Evolutionary conservation across 1,284 basidiomycete species (phyloP).

Genomic region (Boletus sp.): DNA sequence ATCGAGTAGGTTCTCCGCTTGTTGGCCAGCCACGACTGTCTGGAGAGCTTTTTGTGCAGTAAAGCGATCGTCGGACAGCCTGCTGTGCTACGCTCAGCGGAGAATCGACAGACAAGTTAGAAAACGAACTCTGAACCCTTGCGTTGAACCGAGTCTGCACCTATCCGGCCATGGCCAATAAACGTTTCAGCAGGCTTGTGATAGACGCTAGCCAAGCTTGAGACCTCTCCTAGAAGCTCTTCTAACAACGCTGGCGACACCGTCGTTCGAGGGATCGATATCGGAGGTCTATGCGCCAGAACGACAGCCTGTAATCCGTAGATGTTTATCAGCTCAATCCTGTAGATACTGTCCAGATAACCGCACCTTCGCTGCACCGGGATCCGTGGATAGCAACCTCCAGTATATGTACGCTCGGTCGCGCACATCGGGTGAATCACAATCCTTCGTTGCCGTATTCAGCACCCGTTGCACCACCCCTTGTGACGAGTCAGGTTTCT

Average conservation of each 20-base stretch:
- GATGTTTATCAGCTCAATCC: constrained; percentile 3
- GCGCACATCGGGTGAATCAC: constrained; percentile 95
- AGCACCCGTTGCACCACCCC: constrained; percentile 86
- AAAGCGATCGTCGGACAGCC: constrained; percentile 58
- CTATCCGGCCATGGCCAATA: constrained; percentile 79
- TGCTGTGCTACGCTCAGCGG: constrained; percentile 20
- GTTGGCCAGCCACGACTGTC: constrained; percentile 85
- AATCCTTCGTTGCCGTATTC: constrained; percentile 93
- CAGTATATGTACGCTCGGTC: constrained; percentile 97
- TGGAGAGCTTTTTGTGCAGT: constrained; percentile 82
- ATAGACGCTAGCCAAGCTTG: constrained; percentile 87
- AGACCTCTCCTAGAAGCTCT: constrained; percentile 87
- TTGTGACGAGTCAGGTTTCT: constrained; percentile 90
- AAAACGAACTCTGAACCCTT: constrained; percentile 69
- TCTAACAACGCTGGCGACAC: constrained; percentile 90
- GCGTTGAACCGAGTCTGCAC: constrained; percentile 78
- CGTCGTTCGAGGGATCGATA: constrained; percentile 86
- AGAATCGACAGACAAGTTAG: constrained; percentile 11
- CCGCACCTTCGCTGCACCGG: constrained; percentile 85
- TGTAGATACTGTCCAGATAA: neutral
- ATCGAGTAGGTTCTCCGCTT: constrained; percentile 93
- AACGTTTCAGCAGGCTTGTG: constrained; percentile 95
- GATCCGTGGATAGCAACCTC: constrained; percentile 89
- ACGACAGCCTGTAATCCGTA: constrained; percentile 70
- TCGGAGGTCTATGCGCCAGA: constrained; percentile 87